Conservation (phyloP, 1,284 basidiomycete species). For the Ceratobasidium sp. region DNA sequence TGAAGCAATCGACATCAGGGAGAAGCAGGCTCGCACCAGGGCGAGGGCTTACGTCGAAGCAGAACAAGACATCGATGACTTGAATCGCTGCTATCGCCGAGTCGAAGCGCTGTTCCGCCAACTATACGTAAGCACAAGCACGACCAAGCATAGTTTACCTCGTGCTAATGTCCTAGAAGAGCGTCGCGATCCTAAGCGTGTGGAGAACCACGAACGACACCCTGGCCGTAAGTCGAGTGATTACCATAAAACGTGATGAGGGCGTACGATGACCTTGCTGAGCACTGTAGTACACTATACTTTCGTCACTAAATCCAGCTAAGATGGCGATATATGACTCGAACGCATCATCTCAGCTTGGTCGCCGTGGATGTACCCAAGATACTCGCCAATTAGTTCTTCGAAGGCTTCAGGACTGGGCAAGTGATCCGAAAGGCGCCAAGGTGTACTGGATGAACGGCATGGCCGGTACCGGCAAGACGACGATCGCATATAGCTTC, state of each 20-base stretch:
- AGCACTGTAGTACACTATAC: background rate
- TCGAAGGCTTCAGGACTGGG: constrained; percentile 2
- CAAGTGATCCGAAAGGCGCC: background rate
- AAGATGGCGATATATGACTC: constrained; percentile 10
- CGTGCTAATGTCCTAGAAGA: background rate
- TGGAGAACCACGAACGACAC: constrained; percentile 7
- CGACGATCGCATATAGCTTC: background rate
- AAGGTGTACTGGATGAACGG: constrained; percentile 22
- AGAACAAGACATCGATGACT: constrained; percentile 2
- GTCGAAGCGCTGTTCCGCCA: background rate
- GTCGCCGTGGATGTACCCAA: constrained; percentile 3
- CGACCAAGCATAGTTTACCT: background rate
- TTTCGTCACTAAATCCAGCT: background rate
- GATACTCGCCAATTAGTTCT: constrained; percentile 1
- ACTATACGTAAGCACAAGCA: background rate
- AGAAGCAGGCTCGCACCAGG: background rate
- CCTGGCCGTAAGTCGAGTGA: background rate
- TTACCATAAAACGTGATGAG: background rate
- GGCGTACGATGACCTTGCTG: background rate
- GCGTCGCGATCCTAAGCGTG: background rate
- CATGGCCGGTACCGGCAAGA: constrained; percentile 5
- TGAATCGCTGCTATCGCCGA: background rate
- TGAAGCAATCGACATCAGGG: background rate
- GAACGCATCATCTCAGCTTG: background rate
- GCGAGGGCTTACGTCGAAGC: background rate